These are phyloP conservation scores for Coemansia umbellata DNA, from an alignment of 192 early-diverging fungal species.

Conservation along the genomic window DNA sequence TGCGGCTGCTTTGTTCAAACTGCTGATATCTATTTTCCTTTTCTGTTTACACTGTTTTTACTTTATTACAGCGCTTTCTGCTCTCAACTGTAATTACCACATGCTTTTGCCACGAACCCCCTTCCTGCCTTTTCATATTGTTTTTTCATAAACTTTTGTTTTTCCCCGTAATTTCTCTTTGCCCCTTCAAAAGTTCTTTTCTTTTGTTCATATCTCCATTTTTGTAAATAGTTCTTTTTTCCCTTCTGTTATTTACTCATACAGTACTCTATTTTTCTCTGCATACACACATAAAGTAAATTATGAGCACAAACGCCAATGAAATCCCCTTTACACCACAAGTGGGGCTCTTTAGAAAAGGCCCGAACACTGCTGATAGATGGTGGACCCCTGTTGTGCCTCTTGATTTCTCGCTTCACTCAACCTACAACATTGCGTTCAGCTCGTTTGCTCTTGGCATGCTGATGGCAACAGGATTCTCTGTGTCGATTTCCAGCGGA, in stretches of 20 bases:
- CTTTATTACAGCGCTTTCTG: too few species aligned
- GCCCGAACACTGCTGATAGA: constrained; percentile 8
- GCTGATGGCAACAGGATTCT: constrained; percentile 55
- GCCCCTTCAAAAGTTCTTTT: background rate
- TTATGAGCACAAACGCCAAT: background rate
- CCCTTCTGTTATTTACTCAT: background rate
- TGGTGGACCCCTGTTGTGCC: constrained; percentile 50
- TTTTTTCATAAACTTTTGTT: background rate
- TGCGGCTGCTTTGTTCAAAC: too few species aligned
- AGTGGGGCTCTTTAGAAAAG: constrained; percentile 12
- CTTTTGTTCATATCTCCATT: background rate
- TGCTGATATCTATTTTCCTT: too few species aligned
- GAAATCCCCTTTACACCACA: constrained; percentile 10
- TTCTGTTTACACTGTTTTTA: too few species aligned
- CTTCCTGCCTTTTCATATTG: too few species aligned
- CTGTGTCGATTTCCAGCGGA: constrained; percentile 24
- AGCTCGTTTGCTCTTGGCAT: constrained; percentile 70
- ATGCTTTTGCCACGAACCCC: too few species aligned
- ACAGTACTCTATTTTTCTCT: too few species aligned
- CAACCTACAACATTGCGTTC: constrained; percentile 77
- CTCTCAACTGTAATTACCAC: too few species aligned
- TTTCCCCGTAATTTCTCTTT: too few species aligned
- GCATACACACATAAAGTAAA: background rate
- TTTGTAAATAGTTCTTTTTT: constrained; percentile 21
- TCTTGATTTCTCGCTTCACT: constrained; percentile 62